These are phyloP conservation scores for Suhomyces yuchorum DNA, from an alignment of 1,139 yeast genomes.

Conservation along the genomic window DNA sequence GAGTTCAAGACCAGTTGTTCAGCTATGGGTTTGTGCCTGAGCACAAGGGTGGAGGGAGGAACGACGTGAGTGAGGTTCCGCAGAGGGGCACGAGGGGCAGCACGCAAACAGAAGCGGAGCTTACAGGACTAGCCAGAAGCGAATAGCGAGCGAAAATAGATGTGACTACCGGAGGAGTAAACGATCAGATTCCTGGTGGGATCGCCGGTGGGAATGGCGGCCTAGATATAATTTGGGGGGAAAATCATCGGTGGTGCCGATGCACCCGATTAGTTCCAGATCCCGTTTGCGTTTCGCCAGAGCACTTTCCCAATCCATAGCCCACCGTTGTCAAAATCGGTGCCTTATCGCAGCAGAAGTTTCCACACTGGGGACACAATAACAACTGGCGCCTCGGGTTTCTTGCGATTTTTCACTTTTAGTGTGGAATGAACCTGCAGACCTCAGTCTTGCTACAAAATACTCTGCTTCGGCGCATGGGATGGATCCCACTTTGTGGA, in stretches of 20 bases:
- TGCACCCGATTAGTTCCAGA: background rate
- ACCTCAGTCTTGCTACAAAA: background rate
- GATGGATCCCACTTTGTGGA: background rate
- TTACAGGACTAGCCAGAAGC: too few relatives aligned
- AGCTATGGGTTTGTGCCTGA: background rate
- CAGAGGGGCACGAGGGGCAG: too few relatives aligned
- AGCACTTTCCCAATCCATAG: background rate
- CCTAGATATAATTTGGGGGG: background rate
- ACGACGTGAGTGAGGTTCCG: background rate
- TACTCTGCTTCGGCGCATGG: background rate
- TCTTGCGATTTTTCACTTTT: background rate
- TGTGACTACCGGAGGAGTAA: background rate
- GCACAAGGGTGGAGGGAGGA: background rate
- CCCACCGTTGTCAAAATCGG: background rate
- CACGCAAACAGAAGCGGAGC: background rate
- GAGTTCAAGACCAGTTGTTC: slow-evolving; percentile 2
- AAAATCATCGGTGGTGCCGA: background rate
- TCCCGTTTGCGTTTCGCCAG: background rate
- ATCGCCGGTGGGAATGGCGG: background rate
- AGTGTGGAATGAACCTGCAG: background rate
- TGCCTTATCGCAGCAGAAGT: background rate
- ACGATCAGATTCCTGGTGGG: background rate
- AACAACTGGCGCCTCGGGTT: slow-evolving; percentile 2
- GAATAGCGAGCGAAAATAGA: background rate
- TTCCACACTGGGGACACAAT: background rate